phyloP scores from a whole-genome alignment of 2,329 filamentous ascomycete species.

The Alternaria ethzedia region DNA sequence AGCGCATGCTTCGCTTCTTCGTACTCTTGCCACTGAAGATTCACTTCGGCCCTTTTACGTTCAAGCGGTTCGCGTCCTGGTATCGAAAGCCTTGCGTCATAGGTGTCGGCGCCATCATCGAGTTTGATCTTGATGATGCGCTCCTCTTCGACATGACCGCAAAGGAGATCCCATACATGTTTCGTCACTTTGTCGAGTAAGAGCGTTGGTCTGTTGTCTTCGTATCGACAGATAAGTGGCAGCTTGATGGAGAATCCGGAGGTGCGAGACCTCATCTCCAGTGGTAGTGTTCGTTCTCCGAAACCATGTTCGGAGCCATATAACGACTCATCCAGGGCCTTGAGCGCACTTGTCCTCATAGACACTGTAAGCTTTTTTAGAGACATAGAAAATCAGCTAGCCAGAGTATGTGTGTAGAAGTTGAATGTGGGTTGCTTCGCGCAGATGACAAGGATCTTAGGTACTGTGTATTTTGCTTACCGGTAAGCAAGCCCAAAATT shows the following conservation, averaged over 20 bases:
- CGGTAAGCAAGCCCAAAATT: not conserved
- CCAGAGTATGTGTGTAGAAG: not conserved
- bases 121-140: not conserved
- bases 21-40: slow-evolving; percentile 1
- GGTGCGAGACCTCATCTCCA: slow-evolving; percentile 4
- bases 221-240: slow-evolving; percentile 4
- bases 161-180: not conserved
- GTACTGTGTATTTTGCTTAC: not conserved
- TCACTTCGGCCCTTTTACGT: not conserved
- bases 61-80: not conserved
- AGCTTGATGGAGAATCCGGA: not conserved
- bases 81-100: not conserved
- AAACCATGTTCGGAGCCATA: slow-evolving; percentile 10
- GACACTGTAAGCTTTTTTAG: not conserved
- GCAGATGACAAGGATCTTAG: no score
- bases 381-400: not conserved
- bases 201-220: not conserved
- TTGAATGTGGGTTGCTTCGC: not conserved
- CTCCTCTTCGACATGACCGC: not conserved
- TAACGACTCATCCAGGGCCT: not conserved
- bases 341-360: not conserved
- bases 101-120: not conserved
- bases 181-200: not conserved
- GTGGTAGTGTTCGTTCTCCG: not conserved
- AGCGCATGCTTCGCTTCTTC: not conserved